Percentiles rank a stretch among this genome's conserved stretches.
Conservation (phyloP, 371 early-diverging fungal genomes). For the Saksenaea vasiformis region DNA sequence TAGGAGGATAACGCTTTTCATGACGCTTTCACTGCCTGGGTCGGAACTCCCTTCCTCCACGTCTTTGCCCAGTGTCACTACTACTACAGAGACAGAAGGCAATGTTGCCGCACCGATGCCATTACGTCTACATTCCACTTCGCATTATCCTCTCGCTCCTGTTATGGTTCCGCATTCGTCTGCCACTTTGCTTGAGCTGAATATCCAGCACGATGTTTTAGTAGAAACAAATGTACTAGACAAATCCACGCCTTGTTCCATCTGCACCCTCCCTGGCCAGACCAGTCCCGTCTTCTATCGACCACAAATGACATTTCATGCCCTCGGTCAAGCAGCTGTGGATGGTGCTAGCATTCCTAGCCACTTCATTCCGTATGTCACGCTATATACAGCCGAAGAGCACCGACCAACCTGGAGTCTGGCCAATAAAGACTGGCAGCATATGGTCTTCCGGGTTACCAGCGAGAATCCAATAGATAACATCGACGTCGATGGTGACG, state of each 20-base stretch:
- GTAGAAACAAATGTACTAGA: background rate
- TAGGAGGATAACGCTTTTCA: background rate
- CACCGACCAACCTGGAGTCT: slow-evolving; percentile 27
- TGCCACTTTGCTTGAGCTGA: slow-evolving; percentile 14
- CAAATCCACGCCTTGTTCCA: slow-evolving; percentile 6
- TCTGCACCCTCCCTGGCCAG: slow-evolving; percentile 8
- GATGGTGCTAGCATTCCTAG: slow-evolving; percentile 3
- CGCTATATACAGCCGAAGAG: slow-evolving; percentile 19
- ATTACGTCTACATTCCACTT: background rate
- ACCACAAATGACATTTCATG: slow-evolving; percentile 17
- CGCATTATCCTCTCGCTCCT: background rate
- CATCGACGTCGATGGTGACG: background rate
- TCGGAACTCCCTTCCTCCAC: background rate
- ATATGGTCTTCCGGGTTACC: slow-evolving; percentile 19
- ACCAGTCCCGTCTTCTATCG: slow-evolving; percentile 14
- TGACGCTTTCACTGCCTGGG: slow-evolving; percentile 4
- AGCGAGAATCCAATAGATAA: too few species aligned
- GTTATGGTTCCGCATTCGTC: background rate
- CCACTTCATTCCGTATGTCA: slow-evolving; percentile 14
- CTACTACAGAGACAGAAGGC: background rate
- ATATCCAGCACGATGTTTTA: slow-evolving; percentile 13
- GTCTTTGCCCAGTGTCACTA: slow-evolving; percentile 1
- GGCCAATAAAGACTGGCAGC: slow-evolving; percentile 31
- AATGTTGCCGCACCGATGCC: background rate
- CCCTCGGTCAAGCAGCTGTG: slow-evolving; percentile 9